phyloP scores from a whole-genome alignment of 257 asterid genomes.

The Gynochthodes officinalis region DNA sequence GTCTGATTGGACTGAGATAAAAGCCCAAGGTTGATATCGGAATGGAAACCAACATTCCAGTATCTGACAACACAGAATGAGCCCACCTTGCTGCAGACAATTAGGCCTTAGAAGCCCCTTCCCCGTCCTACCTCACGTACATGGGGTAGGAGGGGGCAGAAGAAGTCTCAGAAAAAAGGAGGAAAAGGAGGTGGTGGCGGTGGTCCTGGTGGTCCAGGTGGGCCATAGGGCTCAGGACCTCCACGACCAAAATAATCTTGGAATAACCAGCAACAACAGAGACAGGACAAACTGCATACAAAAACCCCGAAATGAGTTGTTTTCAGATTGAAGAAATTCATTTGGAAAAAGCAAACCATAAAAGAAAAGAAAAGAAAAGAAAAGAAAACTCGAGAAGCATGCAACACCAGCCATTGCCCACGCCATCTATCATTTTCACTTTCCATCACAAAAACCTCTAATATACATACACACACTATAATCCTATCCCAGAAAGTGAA shows the following conservation, averaged over 20 bases:
- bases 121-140: no score
- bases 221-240: background rate
- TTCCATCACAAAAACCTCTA: background rate
- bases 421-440: background rate
- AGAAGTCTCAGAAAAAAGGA: slow-evolving; percentile 3
- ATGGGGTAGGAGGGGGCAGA: background rate
- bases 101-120: no score
- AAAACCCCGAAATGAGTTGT: background rate
- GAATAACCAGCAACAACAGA: slow-evolving; percentile 17
- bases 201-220: slow-evolving; percentile 10
- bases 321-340: background rate
- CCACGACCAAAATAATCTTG: slow-evolving; percentile 1
- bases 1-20: no score
- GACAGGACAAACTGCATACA: slow-evolving; percentile 19
- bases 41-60: no score
- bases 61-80: no score
- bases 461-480: no score
- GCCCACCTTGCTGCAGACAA: no score
- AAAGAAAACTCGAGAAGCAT: background rate
- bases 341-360: background rate
- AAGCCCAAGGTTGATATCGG: no score
- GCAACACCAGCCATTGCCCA: background rate
- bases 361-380: background rate
- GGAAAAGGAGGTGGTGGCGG: background rate
- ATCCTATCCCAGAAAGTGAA: no score